Evolutionary conservation across 257 asterid genomes (phyloP), one percentile per base, ranked within the genome.

Genomic region (Paulownia fortunei): DNA sequence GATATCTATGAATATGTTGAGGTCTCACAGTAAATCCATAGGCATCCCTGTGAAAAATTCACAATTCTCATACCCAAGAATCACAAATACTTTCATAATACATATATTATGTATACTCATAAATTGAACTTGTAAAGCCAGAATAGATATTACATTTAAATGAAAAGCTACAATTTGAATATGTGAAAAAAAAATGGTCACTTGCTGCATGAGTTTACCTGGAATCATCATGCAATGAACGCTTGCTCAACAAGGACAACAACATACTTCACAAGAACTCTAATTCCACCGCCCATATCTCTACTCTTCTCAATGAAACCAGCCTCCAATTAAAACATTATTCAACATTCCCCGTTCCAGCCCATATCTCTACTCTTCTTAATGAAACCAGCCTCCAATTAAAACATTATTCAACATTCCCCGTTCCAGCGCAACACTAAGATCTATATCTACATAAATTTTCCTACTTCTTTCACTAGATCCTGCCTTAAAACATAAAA

Each of bases 1-100:
- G 87, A 83, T 81, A 95, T 81, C 87, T 84, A 76, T 91, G 92
- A 77, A 82, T 85, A 85, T 91, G 93, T 72, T 93, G 98, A 82
- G 99, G 98, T 84, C 98, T 95, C 91, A 95, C 97, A 78, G 94
- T 88, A 89, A 95, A 95, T 67, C 99, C 99, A 87, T 93, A 93
- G 18, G 99, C 82, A 88, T 93, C 99, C 98, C 99, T 95, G 93
- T 54, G 71, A 86, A 64, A 41, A 86, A 59, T 81, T 72, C 73
- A 42, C 74, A 76, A 55, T 23, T 52, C 27, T 46, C 41, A 51
- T 74, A 8, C 36, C 52, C 26, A 47, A 67, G 36, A 65, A 54
- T 66, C 61, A 73, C 27, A 47, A 34, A 64, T 4, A 51, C 69
- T 3, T 51, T 18, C 36, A 15, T 66, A 42, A 32, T 12, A 16